These are phyloP conservation scores for Coccomyxa sp. DNA, from an alignment of 139 green algal genomes.

Conservation along the genomic window DNA sequence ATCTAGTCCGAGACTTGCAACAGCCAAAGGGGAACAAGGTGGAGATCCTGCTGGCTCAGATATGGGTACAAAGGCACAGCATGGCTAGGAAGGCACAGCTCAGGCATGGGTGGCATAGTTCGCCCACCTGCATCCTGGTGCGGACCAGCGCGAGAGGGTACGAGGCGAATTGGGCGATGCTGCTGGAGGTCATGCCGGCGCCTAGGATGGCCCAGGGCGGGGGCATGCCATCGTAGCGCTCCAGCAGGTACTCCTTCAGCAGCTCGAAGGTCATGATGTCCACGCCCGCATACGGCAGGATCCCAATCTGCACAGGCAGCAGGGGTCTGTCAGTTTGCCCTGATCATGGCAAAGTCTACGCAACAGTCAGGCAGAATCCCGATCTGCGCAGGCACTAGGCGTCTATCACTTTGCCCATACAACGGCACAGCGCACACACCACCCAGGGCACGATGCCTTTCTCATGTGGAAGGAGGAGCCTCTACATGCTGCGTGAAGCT, in stretches of 20 bases:
- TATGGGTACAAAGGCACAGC: not conserved
- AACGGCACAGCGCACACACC: no score
- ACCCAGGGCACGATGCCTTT: no score
- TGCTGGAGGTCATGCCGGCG: slow-evolving; percentile 75
- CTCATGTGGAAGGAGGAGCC: no score
- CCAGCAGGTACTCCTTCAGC: slow-evolving; percentile 74
- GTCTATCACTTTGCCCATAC: no score
- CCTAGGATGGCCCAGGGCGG: slow-evolving; percentile 68
- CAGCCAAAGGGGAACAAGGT: not conserved
- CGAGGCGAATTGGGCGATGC: slow-evolving; percentile 75
- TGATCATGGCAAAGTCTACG: slow-evolving; percentile 83
- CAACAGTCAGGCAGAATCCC: slow-evolving; percentile 89
- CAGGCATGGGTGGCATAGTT: no score
- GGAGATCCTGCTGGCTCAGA: no score
- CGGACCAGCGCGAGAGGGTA: slow-evolving; percentile 83
- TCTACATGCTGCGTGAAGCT: no score
- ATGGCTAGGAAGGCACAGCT: no score
- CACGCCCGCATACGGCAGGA: slow-evolving; percentile 85
- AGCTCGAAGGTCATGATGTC: slow-evolving; percentile 88
- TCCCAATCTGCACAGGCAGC: slow-evolving; percentile 53
- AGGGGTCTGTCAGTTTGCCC: no score
- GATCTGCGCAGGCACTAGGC: no score
- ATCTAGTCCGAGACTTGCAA: not conserved
- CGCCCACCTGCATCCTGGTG: slow-evolving; percentile 73
- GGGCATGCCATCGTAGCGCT: slow-evolving; percentile 55